Base-by-base conservation (phyloP, 2,329 filamentous ascomycete species). In the Blumeriella jaapii region DNA sequence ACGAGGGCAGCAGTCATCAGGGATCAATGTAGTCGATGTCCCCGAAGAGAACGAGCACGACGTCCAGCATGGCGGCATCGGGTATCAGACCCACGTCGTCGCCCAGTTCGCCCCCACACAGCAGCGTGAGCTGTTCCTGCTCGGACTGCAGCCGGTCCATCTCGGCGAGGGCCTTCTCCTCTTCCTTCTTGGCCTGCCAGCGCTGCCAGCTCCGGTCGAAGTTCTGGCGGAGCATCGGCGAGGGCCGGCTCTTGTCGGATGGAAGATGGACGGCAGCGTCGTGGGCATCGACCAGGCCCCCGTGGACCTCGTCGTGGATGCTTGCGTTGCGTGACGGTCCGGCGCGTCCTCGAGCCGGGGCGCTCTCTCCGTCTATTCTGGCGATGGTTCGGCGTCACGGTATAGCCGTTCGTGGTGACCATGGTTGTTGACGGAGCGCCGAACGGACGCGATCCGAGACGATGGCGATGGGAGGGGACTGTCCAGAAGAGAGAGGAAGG, bases 11-110 rank as follows among this genome's bases (percentile, higher is more conserved):
- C n/a, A n/a, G n/a, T 17, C 29, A 11, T 50, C 44, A 55, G 36
- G 53, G 52, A 46, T 55, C 51, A 31, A 48, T 47, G 25, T 55
- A 55, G 45, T 55, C 53, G 39, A 54, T 50, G 31, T 51, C 53
- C 14, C 53, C 53, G 36, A 55, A 55, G 26, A 55, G 49, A 29
- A 39, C 41, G 23, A 51, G 39, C 23, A 56, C 45, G n/a, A 56
- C 54, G 18, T 42, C 41, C 27, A 53, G 42, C 53, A 56, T 56
- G 26, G 42, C 40, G 23, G 39, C 45, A 53, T 44, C 36, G 22
- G 41, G 41, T 28, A 43, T 43, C 24, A 55, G 48, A 53, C 51
- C 52, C 43, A 53, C 48, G 39, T 52, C 50, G 40, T 54, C 50
- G 25, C 45, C 47, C 12, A 47, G 33, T 29, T 54, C 51, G 15